phyloP scores from a whole-genome alignment of 805 yeast species.

The Zygosaccharomyces lentus region DNA sequence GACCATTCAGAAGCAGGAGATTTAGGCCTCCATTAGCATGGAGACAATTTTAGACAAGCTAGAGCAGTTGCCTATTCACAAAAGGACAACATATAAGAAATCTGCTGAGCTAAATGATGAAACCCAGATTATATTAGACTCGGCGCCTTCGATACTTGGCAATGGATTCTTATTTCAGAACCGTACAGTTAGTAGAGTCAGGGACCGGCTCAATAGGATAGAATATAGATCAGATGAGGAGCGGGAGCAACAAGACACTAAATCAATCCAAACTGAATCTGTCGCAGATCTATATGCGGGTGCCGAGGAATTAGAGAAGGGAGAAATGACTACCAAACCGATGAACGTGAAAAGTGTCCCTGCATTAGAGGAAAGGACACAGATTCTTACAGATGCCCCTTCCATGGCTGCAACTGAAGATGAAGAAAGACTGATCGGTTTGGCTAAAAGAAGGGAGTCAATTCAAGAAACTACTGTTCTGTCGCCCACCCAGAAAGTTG shows the following conservation, averaged over 20 bases:
- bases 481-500: not conserved
- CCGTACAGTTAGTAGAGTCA: conserved; percentile 20
- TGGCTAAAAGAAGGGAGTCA: not conserved
- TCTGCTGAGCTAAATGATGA: conserved; percentile 10
- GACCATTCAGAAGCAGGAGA: not conserved
- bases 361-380: not conserved
- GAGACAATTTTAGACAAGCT: conserved; percentile 24
- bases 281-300: conserved; percentile 26
- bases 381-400: not conserved
- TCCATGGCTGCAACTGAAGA: too few relatives aligned
- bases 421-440: too few relatives aligned
- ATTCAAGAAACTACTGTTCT: not conserved
- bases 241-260: not conserved
- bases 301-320: conserved; percentile 17
- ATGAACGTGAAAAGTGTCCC: not conserved
- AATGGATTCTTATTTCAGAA: conserved; percentile 27
- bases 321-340: not conserved
- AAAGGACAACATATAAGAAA: conserved; percentile 27
- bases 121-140: conserved; percentile 1
- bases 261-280: conserved; percentile 11
- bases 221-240: not conserved
- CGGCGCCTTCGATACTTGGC: conserved; percentile 14
- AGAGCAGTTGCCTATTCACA: conserved; percentile 11
- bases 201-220: conserved; percentile 21
- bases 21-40: conserved; percentile 17